Evolutionary conservation across 1,284 basidiomycete genomes (phyloP), one percentile per base, ranked within the genome.

Genomic region (Cryptococcus sp.): DNA sequence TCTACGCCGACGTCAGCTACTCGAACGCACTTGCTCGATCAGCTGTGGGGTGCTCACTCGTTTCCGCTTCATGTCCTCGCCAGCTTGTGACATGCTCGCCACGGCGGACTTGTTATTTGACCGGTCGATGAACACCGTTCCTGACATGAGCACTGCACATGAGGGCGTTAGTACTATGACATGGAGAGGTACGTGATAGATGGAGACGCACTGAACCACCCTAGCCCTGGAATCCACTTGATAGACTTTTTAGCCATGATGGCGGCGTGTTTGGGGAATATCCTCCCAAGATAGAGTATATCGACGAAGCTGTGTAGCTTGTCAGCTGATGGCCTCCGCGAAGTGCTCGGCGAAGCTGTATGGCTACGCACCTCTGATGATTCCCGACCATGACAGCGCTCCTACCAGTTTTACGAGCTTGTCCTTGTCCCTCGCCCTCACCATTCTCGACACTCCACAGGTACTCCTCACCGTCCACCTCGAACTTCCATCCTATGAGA

Each of bases 191-290:
- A 47, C 50, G 47, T n/a, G 8, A 11, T 27, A 1, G 27, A 5
- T n/a, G 13, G 35, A 22, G 35, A 70, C 78, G 61, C 64, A 80
- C 80, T 91, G 81, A 89, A 99, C 71, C 92, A 91, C 2, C 96
- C 96, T 11, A 99, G 83, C 7, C 88, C 72, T 0, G 96, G 96
- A 1, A 86, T 82, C 82, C 84, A 93, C 69, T 89, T 87, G 40
- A 99, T 81, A 58, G 91, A 89, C 73, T 90, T 89, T 83, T 99
- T 99, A 31, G 93, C 88, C 87, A 95, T 93, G 73, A 99, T 95
- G 17, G 89, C 86, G 16, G 91, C 85, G 60, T 85, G 84, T 65
- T 85, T 85, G 25, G 93, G 96, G 81, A 97, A 91, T 67, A 94
- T 85, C 65, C 91, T 85, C 60, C 89, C 94, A 50, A 99, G 83